Evolutionary conservation across 495 filamentous ascomycete species (phyloP).

Genomic region (Xylaria flabelliformis): DNA sequence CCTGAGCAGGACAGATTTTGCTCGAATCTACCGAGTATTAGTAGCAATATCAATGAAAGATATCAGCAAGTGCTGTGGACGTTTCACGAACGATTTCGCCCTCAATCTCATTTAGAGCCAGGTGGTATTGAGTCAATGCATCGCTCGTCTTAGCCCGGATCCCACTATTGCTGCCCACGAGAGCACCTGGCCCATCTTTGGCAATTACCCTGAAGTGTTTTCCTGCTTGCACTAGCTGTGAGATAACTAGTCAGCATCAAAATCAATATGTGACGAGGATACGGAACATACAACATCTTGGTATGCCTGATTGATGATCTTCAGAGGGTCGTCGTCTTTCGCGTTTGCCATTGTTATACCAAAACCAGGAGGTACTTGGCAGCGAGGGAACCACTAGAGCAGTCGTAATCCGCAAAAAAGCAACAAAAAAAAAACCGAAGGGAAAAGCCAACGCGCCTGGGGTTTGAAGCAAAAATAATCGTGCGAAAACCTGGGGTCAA

Average conservation of each 20-base stretch:
- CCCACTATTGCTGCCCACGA: constrained; percentile 36
- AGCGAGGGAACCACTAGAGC: not conserved
- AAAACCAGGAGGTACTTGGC: not conserved
- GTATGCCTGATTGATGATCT: constrained; percentile 52
- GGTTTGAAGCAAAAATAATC: too few species aligned
- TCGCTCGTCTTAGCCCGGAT: constrained; percentile 46
- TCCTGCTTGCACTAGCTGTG: constrained; percentile 58
- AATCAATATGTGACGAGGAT: not conserved
- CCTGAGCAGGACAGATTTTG: constrained; percentile 51
- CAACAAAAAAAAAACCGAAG: not conserved
- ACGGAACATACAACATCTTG: constrained; percentile 52
- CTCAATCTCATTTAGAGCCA: constrained; percentile 58
- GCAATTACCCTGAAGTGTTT: constrained; percentile 51
- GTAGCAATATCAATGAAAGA: not conserved
- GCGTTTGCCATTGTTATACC: constrained; percentile 44
- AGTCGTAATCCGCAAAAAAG: not conserved
- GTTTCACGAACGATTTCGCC: constrained; percentile 54
- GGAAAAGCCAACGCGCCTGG: not conserved
- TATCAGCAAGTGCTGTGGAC: not conserved
- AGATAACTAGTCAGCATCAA: constrained; percentile 21
- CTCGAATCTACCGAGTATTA: constrained; percentile 44
- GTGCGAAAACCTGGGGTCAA: not conserved
- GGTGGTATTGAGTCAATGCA: constrained; percentile 53
- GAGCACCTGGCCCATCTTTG: constrained; percentile 47
- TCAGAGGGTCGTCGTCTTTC: constrained; percentile 45